These are phyloP conservation scores for Suillus bovinus DNA, from an alignment of 768 basidiomycete genomes.

Conservation along the genomic window DNA sequence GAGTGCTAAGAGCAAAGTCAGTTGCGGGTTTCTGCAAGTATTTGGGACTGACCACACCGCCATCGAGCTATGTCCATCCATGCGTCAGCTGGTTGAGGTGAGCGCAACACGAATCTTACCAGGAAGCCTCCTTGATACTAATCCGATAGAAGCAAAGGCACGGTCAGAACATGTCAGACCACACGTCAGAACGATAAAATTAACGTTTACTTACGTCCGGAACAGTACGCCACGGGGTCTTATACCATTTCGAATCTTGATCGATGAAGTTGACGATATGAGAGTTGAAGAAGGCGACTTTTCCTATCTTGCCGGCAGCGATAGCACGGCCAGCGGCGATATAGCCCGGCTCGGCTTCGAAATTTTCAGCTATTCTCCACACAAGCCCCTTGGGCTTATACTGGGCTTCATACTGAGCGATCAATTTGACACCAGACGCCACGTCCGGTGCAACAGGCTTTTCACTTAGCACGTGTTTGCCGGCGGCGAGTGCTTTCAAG, in stretches of 20 bases:
- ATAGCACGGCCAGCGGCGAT: constrained; percentile 49
- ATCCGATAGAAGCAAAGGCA: neutral
- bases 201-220: constrained; percentile 59
- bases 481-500: constrained; percentile 61
- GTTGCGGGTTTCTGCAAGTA: neutral
- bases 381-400: constrained; percentile 70
- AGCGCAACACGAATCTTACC: constrained; percentile 42
- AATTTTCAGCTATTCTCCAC: constrained; percentile 84
- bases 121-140: constrained; percentile 83
- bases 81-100: constrained; percentile 4
- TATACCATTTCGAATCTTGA: constrained; percentile 70
- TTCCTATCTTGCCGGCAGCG: constrained; percentile 65
- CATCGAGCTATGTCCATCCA: constrained; percentile 56
- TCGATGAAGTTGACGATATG: constrained; percentile 54
- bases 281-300: constrained; percentile 66
- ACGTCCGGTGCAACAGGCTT: constrained; percentile 83
- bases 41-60: constrained; percentile 62
- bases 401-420: constrained; percentile 61
- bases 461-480: constrained; percentile 89
- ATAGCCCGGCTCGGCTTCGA: constrained; percentile 63
- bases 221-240: constrained; percentile 80
- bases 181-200: constrained; percentile 1
- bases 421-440: constrained; percentile 57
- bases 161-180: constrained; percentile 4
- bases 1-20: constrained; percentile 52